A percentile compares a stretch with the other conserved stretches of the same genome.
Conservation (phyloP, 2,329 filamentous ascomycete species). For the Microdochium nivale region DNA sequence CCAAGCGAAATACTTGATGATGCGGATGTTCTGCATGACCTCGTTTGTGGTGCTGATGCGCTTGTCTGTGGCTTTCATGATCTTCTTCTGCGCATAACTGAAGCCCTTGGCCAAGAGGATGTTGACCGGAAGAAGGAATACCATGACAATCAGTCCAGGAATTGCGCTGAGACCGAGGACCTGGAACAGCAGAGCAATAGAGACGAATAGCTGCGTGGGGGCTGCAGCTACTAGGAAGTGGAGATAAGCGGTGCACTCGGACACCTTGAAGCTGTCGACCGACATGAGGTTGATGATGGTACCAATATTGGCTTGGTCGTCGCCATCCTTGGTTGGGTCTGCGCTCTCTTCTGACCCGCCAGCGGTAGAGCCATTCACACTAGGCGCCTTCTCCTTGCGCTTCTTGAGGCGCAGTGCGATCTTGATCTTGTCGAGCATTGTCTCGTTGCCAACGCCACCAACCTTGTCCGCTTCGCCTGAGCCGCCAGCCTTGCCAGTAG, state of each 20-base stretch:
- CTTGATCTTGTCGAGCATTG: conserved; percentile 41
- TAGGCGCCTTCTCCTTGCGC: conserved; percentile 38
- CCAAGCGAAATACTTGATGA: conserved; percentile 99
- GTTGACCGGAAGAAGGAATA: conserved; percentile 81
- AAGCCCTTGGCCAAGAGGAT: conserved; percentile 83
- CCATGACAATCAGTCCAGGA: conserved; percentile 86
- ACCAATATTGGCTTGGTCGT: conserved; percentile 81
- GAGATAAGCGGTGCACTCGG: conserved; percentile 87
- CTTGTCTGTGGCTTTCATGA: conserved; percentile 88
- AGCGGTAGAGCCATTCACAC: conserved; percentile 16
- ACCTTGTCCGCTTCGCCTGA: conserved; percentile 50
- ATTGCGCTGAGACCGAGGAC: conserved; percentile 92
- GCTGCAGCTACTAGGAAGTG: conserved; percentile 93
- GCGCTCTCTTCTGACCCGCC: conserved; percentile 23
- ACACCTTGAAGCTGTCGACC: conserved; percentile 97
- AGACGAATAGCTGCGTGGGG: conserved; percentile 78
- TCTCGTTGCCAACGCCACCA: conserved; percentile 21
- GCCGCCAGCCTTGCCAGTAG: conserved; percentile 65
- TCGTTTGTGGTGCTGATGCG: conserved; percentile 96
- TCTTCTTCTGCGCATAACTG: conserved; percentile 76
- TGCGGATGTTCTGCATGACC: conserved; percentile 91
- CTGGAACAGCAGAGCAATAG: conserved; percentile 73
- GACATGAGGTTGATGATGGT: conserved; percentile 99
- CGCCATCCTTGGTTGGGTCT: conserved; percentile 28
- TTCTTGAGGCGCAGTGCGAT: conserved; percentile 53